Evolutionary conservation across 352 stramenopile species (phyloP).

Genomic region (Phytopythium aichiense): DNA sequence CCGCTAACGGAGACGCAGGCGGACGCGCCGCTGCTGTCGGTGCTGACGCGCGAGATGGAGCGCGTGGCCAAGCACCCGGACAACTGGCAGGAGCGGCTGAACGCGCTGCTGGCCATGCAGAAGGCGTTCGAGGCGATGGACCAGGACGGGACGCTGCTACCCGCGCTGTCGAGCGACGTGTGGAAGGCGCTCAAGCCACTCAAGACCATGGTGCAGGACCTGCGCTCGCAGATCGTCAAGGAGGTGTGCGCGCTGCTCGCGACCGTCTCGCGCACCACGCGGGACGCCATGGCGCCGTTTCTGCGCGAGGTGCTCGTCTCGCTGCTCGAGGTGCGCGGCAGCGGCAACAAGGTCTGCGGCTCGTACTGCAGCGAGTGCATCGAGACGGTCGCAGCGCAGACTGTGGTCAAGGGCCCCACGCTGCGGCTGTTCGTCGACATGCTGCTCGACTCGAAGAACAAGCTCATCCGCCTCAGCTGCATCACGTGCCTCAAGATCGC

Average conservation of each 20-base stretch:
- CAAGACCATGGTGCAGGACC: constrained; percentile 67
- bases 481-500: constrained; percentile 53
- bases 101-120: constrained; percentile 61
- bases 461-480: constrained; percentile 72
- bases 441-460: constrained; percentile 77
- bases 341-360: constrained; percentile 81
- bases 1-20: neutral
- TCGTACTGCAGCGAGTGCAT: constrained; percentile 79
- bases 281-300: constrained; percentile 75
- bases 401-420: constrained; percentile 70
- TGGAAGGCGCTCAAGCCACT: constrained; percentile 77
- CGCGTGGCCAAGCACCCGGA: constrained; percentile 69
- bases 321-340: constrained; percentile 75
- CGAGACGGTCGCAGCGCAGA: constrained; percentile 56
- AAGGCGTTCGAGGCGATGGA: constrained; percentile 62
- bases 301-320: constrained; percentile 65
- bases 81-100: constrained; percentile 80
- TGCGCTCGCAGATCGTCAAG: constrained; percentile 86
- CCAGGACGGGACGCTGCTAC: constrained; percentile 16
- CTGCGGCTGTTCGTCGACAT: constrained; percentile 73
- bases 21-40: constrained; percentile 30
- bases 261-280: constrained; percentile 55
- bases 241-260: constrained; percentile 66
- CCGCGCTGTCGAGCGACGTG: constrained; percentile 43
- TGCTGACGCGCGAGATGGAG: constrained; percentile 66